Base-by-base conservation (phyloP, 192 early-diverging fungal genomes). In the Backusella westeae region DNA sequence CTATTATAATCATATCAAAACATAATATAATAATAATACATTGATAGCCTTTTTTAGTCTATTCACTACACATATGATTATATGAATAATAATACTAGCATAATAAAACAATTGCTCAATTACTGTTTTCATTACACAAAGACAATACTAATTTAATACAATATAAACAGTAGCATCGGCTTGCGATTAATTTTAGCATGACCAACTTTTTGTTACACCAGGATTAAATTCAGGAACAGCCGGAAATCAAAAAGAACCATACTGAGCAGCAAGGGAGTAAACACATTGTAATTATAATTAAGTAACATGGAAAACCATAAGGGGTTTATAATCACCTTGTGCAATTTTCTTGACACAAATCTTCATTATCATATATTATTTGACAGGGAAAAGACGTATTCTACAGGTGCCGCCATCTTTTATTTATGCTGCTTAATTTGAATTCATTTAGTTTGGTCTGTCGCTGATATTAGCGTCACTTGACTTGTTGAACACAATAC, bases 221-320 rank as follows among this genome's bases (percentile, higher is more conserved):
- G 8, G 23, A 29, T 23, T 63, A 63, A 63, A 63, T 63, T 63
- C 56, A 63, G 56, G 56, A 29, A 63, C 56, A 26, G 21, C 56
- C 56, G 56, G 26, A 26, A 29, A 63, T 26, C 56, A 63, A 63
- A 7, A 59, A 59, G n/a, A 56, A 1, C 8, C 23, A 56, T 21
- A 56, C 53, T 44, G 42, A 44, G 42, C 42, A 63, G 56, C 56
- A 63, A 63, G 56, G 56, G 56, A 63, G 56, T 63, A 63, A 63
- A 29, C 12, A 29, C 26, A 63, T 29, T 63, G 26, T 63, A 63
- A 63, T 63, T 63, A 29, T 29, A 63, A 63, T 63, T 63, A 63
- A 63, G 56, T 63, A 23, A 63, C 56, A 63, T 63, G 29, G 56
- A 63, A 10, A 23, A 63, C 8, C 4, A 63, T 29, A 26, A 29